Base-by-base conservation (phyloP, 108 stramenopile species). In the Conticribra guillardii region DNA sequence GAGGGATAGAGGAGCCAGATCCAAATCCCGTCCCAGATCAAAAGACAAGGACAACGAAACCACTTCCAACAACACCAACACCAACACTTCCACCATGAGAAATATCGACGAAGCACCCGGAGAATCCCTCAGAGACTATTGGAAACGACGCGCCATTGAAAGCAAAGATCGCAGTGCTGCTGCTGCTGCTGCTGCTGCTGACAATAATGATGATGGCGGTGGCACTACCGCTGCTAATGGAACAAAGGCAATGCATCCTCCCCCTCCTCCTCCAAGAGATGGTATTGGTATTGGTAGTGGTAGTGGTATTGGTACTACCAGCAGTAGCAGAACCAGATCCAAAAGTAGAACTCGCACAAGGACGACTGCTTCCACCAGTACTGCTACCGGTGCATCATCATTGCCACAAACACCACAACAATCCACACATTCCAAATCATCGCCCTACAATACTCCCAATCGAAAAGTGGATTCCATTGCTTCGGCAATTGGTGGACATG, bases 91-190 rank as follows among this genome's bases (percentile, higher is more conserved):
- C 16, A 1, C 54, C 53, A 7, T 8, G 22, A 19, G 24, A 44
- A n/a, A 4, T 7, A 14, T 21, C 8, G 31, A 37, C 28, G 60
- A 49, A n/a, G n/a, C n/a, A n/a, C n/a, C n/a, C 17, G 52, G 23
- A 7, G 76, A 77, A 44, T 64, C 54, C 5, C 34, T 71, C 7
- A 44, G 76, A 14, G 76, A 71, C 54, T 71, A 71, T 41, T 71
- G 69, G 69, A 71, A 54, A 24, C 44, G 69, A 48, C 69, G 74
- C 21, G 74, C 74, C n/a, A 59, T 60, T 50, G 76, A 77, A 33
- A 58, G 63, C 62, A 65, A 77, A 28, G 69, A 54, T 24, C 34
- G 59, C 18, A 18, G 60, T 15, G 60, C 29, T n/a, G n/a, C n/a
- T n/a, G n/a, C n/a, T n/a, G n/a, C n/a, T n/a, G n/a, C n/a, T n/a